A percentile compares a stretch with the other conserved stretches of the same genome.
phyloP scores from a whole-genome alignment of 345 rosid species.

The Syzygium aromaticum region DNA sequence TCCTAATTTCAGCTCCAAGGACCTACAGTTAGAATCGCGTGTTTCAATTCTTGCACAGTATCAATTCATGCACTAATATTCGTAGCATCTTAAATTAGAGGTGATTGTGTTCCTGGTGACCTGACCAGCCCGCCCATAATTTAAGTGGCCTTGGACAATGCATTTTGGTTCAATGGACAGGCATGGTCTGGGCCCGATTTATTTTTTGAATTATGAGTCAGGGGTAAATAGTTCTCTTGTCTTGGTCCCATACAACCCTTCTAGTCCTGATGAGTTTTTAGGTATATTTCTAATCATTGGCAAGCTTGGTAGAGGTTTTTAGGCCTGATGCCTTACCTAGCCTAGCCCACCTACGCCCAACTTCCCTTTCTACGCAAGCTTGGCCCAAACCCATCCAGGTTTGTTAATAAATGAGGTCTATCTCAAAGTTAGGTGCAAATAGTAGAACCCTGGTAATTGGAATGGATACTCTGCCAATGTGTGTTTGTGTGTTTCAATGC shows the following conservation, averaged over 20 bases:
- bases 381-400: background rate
- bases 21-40: background rate
- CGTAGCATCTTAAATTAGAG: background rate
- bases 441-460: background rate
- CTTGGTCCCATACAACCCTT: background rate
- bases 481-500: background rate
- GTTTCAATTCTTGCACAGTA: background rate
- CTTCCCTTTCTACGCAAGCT: background rate
- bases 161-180: background rate
- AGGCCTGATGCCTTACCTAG: background rate
- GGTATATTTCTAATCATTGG: background rate
- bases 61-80: background rate
- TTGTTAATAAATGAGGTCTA: background rate
- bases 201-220: background rate
- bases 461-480: background rate
- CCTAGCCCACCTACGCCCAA: background rate
- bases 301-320: background rate
- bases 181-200: background rate
- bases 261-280: background rate
- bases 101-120: background rate
- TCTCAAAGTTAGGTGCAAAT: background rate
- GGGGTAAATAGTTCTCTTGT: background rate
- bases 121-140: background rate
- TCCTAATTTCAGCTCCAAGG: background rate
- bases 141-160: background rate